phyloP scores from a whole-genome alignment of 2,329 filamentous ascomycete genomes.

The Talaromyces verruculosus region DNA sequence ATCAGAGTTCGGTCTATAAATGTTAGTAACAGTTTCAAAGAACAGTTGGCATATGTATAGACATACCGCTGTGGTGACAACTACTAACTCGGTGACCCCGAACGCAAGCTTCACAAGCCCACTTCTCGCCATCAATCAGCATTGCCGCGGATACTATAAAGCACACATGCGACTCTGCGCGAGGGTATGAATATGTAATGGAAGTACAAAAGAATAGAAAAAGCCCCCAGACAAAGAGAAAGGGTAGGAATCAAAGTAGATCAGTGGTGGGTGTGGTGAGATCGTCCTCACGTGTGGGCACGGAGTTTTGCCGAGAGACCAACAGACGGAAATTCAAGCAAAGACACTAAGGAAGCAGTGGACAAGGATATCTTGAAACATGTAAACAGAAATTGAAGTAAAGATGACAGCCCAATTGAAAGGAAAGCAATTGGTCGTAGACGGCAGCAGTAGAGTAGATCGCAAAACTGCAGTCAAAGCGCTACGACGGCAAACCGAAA shows the following conservation, averaged over 20 bases:
- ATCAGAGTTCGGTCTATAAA: conserved; percentile 66
- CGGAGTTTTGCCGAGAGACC: conserved; percentile 6
- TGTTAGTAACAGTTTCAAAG: background rate
- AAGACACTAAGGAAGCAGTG: background rate
- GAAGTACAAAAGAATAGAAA: background rate
- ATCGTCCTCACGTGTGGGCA: conserved; percentile 1
- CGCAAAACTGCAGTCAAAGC: conserved; percentile 6
- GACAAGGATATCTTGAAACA: background rate
- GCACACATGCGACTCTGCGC: conserved; percentile 45
- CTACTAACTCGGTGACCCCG: conserved; percentile 98
- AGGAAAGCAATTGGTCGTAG: conserved; percentile 1
- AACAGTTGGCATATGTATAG: conserved; percentile 23
- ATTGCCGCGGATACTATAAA: conserved; percentile 52
- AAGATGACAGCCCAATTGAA: conserved; percentile 4
- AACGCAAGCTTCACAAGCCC: conserved; percentile 95
- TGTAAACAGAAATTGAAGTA: background rate
- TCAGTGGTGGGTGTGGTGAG: conserved; percentile 1
- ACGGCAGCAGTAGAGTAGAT: background rate
- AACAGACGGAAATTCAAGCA: background rate
- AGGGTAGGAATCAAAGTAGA: conserved; percentile 12
- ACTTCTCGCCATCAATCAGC: conserved; percentile 95
- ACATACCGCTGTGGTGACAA: conserved; percentile 91
- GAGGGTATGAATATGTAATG: conserved; percentile 23
- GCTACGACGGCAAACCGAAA: conserved; percentile 8
- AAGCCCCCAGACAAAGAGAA: conserved; percentile 11